Evolutionary conservation across 1,139 yeast genomes (phyloP), one percentile per base, ranked within the genome.

Genomic region (Candida neerlandica): DNA sequence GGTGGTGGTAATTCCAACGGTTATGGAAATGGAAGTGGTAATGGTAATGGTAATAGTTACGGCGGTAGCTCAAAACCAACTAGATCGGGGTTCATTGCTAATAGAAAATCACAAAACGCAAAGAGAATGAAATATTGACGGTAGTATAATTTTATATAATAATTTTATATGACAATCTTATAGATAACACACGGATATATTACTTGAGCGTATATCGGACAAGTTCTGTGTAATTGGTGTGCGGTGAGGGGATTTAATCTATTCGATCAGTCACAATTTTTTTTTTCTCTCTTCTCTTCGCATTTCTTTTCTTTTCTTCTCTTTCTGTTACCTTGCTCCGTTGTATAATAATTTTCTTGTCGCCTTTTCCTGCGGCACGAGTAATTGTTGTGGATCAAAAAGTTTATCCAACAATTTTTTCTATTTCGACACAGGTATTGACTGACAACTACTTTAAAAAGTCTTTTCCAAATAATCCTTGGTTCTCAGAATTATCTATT

Each of bases 81-180:
- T 4, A 50, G 65, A 43, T 53, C 63, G 1, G 66, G 65, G 6
- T 49, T 60, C 23, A 58, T 62, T 34, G 62, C 59, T 35, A 51
- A 43, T 39, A 55, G 55, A 35, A 56, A 53, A 42, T 34, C 51
- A 33, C 58, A 55, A 47, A 55, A 47, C 21, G 5, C 18, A 4
- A 49, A 46, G 44, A 48, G 43, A 42, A 51, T 52, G 46, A 46
- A 41, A 23, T 53, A 51, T 30, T 49, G 47, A 37, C 12, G 30
- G 40, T 29, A n/a, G 23, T 9, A 19, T 30, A n/a, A 19, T 30
- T 16, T n/a, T n/a, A n/a, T n/a, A n/a, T n/a, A n/a, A n/a, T n/a
- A n/a, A n/a, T n/a, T n/a, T n/a, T 12, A 5, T 9, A 39, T 26
- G 9, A 26, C 6, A 23, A 7, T n/a, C 18, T 41, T 41, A 39